These are phyloP conservation scores for Leucogyrophana mollusca DNA, from an alignment of 768 basidiomycete genomes.

Conservation along the genomic window DNA sequence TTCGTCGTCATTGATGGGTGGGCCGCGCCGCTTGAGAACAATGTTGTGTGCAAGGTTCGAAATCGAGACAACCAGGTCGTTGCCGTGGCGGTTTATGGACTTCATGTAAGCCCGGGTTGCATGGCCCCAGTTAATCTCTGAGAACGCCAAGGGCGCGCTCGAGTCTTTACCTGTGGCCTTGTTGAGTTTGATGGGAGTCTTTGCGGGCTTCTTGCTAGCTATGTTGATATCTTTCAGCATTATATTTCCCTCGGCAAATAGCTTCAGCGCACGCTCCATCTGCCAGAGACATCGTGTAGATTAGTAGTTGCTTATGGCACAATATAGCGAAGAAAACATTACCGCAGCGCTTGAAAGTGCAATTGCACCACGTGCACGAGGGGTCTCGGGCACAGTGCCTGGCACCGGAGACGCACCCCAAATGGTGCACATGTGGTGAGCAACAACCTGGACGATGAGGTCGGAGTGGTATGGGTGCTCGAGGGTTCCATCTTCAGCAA, in stretches of 20 bases:
- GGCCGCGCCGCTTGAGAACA: not conserved
- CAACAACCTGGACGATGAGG: not conserved
- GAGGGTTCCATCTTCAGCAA: not conserved
- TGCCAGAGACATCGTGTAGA: not conserved
- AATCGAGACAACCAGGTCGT: not conserved
- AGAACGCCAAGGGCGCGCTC: not conserved
- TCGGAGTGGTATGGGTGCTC: not conserved
- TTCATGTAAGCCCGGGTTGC: not conserved
- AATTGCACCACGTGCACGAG: no score
- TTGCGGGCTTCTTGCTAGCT: not conserved
- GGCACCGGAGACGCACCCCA: no score
- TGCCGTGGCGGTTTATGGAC: not conserved
- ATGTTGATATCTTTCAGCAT: not conserved
- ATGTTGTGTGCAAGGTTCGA: not conserved
- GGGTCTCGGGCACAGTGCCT: no score
- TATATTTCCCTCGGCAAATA: not conserved
- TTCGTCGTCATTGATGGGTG: not conserved
- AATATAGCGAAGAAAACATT: no score
- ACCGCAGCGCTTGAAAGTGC: no score
- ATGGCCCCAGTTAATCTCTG: not conserved
- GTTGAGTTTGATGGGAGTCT: not conserved
- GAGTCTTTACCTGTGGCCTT: not conserved
- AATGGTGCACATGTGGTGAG: not conserved
- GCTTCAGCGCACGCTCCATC: not conserved
- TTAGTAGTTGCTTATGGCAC: no score